Evolutionary conservation across 2,329 filamentous ascomycete genomes (phyloP).

Genomic region (Claviceps citrina): DNA sequence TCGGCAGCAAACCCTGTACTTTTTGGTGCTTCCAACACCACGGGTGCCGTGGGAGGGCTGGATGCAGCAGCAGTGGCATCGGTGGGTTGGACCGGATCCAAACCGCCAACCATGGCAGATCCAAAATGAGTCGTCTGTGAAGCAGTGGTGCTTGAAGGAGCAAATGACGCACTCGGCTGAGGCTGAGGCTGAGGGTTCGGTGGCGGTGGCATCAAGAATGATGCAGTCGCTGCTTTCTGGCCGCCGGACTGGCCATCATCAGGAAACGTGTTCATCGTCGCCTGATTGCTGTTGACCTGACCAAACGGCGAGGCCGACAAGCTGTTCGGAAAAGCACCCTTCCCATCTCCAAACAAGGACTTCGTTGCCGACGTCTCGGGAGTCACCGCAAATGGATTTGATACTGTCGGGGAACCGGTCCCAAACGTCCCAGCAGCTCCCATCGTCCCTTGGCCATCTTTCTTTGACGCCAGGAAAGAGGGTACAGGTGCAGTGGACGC

Average conservation of each 20-base stretch:
- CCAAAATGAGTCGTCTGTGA: not conserved
- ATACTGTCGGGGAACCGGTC: not conserved
- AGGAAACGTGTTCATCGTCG: not conserved
- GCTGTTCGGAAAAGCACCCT: not conserved
- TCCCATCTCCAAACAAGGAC: constrained; percentile 4
- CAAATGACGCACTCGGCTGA: not conserved
- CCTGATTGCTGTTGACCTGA: not conserved
- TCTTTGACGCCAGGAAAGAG: not conserved
- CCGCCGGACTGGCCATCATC: not conserved
- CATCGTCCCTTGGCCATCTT: not conserved
- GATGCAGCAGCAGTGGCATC: not conserved
- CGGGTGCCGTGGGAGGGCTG: not conserved
- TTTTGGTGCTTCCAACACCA: not conserved
- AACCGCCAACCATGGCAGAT: not conserved
- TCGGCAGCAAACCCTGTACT: not conserved
- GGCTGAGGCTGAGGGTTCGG: constrained; percentile 6
- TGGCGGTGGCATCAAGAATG: constrained; percentile 5
- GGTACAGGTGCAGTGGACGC: not conserved
- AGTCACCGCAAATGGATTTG: constrained; percentile 12
- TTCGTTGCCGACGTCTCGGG: constrained; percentile 9
- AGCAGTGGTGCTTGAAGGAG: not conserved
- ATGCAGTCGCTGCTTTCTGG: constrained; percentile 2
- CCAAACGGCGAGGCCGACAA: not conserved
- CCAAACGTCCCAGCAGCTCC: not conserved
- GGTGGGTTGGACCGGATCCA: not conserved